These are phyloP conservation scores for Penicillium sp. DNA, from an alignment of 2,329 filamentous ascomycete species.

Conservation along the genomic window DNA sequence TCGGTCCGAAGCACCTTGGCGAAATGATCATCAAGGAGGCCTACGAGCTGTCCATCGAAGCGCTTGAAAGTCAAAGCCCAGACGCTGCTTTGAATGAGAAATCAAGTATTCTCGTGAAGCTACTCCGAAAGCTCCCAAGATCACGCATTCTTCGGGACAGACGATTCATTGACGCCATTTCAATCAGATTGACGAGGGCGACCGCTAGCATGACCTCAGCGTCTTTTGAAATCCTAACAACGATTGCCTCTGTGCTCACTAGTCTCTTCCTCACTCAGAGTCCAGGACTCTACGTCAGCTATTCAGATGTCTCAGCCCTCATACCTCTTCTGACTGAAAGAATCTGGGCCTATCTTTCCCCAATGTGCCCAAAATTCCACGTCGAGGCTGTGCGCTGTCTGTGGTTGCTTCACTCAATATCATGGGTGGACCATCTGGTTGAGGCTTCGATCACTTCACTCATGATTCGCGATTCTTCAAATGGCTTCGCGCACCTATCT, in stretches of 20 bases:
- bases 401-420: constrained; percentile 76
- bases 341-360: constrained; percentile 75
- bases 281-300: constrained; percentile 33
- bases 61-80: constrained; percentile 22
- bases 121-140: constrained; percentile 37
- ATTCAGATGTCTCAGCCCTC: constrained; percentile 52
- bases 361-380: constrained; percentile 83
- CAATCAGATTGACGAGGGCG: constrained; percentile 18
- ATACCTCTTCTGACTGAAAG: constrained; percentile 63
- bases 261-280: constrained; percentile 34
- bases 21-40: constrained; percentile 60
- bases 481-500: constrained; percentile 23
- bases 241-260: constrained; percentile 46
- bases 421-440: constrained; percentile 62
- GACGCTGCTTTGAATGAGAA: constrained; percentile 50
- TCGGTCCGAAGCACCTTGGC: constrained; percentile 51
- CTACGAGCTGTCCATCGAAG: constrained; percentile 31
- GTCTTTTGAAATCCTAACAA: constrained; percentile 32
- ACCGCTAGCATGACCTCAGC: constrained; percentile 24
- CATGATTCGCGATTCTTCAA: constrained; percentile 50
- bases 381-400: constrained; percentile 83
- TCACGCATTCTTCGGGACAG: constrained; percentile 31
- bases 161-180: constrained; percentile 32
- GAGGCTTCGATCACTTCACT: constrained; percentile 70
- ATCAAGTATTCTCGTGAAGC: constrained; percentile 53